Conservation (phyloP, 176 grass and related monocot species). For the Carex myosuroides region DNA sequence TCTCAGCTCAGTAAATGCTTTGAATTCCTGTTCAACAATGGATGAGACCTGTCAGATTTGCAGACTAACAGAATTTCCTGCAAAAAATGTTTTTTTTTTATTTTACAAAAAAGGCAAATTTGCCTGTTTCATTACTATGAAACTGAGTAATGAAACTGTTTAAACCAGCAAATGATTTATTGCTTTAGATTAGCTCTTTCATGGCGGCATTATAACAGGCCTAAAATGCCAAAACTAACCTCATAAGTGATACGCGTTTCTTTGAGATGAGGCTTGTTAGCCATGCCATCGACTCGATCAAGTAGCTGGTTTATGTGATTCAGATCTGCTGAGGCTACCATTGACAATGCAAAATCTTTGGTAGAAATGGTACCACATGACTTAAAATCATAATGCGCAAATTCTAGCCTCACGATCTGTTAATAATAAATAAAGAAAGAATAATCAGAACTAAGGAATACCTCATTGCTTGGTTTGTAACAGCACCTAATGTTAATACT, state of each 20-base stretch:
- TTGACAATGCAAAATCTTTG: conserved; percentile 86
- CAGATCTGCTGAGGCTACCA: conserved; percentile 87
- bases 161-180: not conserved
- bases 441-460: not conserved
- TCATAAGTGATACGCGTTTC: conserved; percentile 67
- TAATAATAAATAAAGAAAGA: conserved; percentile 11
- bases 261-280: conserved; percentile 43
- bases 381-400: conserved; percentile 84
- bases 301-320: conserved; percentile 78
- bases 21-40: conserved; percentile 57
- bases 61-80: not conserved
- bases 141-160: too few species aligned
- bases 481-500: not conserved
- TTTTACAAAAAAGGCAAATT: too few species aligned
- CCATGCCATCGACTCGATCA: conserved; percentile 55
- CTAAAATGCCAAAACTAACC: conserved; percentile 27
- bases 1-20: conserved; percentile 71
- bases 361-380: conserved; percentile 59
- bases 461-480: not conserved
- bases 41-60: not conserved
- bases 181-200: not conserved
- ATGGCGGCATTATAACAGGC: not conserved
- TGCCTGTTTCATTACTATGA: too few species aligned
- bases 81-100: not conserved
- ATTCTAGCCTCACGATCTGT: conserved; percentile 84